A percentile compares a stretch with the other conserved stretches of the same genome.
These are phyloP conservation scores for Elaeis oleifera DNA, from an alignment of 202 grass and related monocot genomes.

Conservation along the genomic window DNA sequence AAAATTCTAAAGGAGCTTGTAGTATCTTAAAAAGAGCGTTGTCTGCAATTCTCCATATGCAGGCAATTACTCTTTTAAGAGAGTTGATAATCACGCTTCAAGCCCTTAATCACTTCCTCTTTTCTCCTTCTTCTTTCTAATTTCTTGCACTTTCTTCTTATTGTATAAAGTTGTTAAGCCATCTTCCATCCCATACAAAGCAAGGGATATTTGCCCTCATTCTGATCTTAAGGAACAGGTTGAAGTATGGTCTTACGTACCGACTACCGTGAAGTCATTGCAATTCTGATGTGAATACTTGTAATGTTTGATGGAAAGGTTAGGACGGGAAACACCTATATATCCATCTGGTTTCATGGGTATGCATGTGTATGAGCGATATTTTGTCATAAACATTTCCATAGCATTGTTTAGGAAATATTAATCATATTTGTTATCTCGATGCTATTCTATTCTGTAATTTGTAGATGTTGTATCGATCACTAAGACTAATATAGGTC, in stretches of 20 bases:
- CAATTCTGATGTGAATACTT: slow-evolving; percentile 1
- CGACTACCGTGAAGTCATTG: slow-evolving; percentile 1
- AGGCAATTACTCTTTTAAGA: no score
- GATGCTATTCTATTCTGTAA: not conserved
- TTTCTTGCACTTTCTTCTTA: no score
- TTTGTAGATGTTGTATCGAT: slow-evolving; percentile 1
- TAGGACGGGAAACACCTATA: not conserved
- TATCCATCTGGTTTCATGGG: slow-evolving; percentile 7
- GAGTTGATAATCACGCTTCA: no score
- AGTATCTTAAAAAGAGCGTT: no score
- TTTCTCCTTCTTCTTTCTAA: not conserved
- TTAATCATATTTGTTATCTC: no score
- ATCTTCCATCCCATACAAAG: not conserved
- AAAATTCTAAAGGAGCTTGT: no score
- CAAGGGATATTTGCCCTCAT: slow-evolving; percentile 1
- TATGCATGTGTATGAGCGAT: not conserved
- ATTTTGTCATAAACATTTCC: not conserved
- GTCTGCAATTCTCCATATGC: no score
- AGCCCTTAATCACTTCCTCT: no score
- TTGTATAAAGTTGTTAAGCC: no score
- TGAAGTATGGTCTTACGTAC: not conserved
- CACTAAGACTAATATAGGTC: no score
- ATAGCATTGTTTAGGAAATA: not conserved
- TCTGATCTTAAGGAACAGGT: not conserved
- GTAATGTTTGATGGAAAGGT: slow-evolving; percentile 6